Conservation (phyloP, 331 rosid species). For the Rhamnella rubrinervis region DNA sequence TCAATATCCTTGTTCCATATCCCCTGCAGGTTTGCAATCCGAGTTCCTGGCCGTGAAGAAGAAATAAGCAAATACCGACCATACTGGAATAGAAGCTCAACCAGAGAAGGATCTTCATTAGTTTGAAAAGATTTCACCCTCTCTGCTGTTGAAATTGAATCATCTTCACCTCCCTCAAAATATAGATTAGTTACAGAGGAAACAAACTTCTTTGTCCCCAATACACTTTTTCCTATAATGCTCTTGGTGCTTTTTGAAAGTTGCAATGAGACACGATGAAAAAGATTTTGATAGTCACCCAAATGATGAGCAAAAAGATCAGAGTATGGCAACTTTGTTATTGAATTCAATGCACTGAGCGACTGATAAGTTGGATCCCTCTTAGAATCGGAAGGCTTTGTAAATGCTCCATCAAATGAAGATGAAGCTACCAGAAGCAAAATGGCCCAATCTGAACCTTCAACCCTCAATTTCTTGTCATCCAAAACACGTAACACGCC, state of each 20-base stretch:
- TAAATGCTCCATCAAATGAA: conserved; percentile 80
- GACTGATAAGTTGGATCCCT: conserved; percentile 79
- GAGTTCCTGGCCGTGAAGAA: conserved; percentile 86
- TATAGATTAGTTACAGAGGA: conserved; percentile 27
- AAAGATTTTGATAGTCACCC: conserved; percentile 81
- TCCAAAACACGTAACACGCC: conserved; percentile 66
- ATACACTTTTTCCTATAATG: conserved; percentile 18
- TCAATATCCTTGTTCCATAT: conserved; percentile 77
- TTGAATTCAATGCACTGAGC: conserved; percentile 42
- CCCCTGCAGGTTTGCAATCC: conserved; percentile 87
- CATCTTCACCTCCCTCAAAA: conserved; percentile 37
- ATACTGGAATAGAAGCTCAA: conserved; percentile 89
- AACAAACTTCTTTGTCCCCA: conserved; percentile 22
- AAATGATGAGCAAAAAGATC: conserved; percentile 68
- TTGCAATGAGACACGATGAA: conserved; percentile 85
- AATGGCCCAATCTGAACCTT: conserved; percentile 78
- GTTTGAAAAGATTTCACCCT: conserved; percentile 76
- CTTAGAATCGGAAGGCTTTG: conserved; percentile 66
- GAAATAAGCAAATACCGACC: conserved; percentile 91
- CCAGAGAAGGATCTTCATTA: conserved; percentile 91
- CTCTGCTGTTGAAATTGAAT: conserved; percentile 63
- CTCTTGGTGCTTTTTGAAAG: conserved; percentile 69
- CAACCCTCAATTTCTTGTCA: conserved; percentile 62
- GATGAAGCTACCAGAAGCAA: conserved; percentile 74
- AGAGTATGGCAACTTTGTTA: conserved; percentile 45